A percentile compares a stretch with the other conserved stretches of the same genome.
phyloP scores from a whole-genome alignment of 1,284 basidiomycete genomes.

The Tilletia setariae region DNA sequence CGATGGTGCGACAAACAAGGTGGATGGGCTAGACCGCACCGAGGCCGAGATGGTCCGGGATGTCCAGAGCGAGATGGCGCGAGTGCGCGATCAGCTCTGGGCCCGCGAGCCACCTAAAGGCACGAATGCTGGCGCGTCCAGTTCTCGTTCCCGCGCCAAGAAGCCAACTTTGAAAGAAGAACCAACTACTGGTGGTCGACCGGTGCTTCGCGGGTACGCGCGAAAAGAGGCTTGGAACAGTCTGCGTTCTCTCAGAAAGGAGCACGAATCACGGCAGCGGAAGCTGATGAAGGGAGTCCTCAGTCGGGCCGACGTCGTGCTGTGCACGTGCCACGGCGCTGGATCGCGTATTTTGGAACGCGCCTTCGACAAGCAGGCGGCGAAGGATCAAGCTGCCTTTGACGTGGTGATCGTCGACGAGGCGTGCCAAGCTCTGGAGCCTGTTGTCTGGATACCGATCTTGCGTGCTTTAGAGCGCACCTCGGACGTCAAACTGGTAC shows the following conservation, averaged over 20 bases:
- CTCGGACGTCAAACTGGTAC: constrained; percentile 27
- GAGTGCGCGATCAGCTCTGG: neutral
- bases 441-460: constrained; percentile 93
- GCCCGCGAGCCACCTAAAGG: neutral
- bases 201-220: constrained; percentile 66
- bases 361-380: constrained; percentile 60
- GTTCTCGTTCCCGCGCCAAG: neutral
- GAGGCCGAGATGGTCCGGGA: constrained; percentile 15
- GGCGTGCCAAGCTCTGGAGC: constrained; percentile 86
- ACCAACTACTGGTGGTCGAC: neutral
- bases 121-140: neutral
- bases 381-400: constrained; percentile 58
- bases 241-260: constrained; percentile 81
- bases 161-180: neutral
- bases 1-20: neutral
- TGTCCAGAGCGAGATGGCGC: constrained; percentile 11
- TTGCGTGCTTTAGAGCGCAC: constrained; percentile 63
- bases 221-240: constrained; percentile 87
- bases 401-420: constrained; percentile 94
- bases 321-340: constrained; percentile 83
- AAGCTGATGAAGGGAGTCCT: constrained; percentile 77
- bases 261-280: constrained; percentile 84
- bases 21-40: neutral
- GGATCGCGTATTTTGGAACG: constrained; percentile 1
- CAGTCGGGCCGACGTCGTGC: constrained; percentile 73